These are phyloP conservation scores for Conticribra weissflogii DNA, from an alignment of 108 stramenopile species.

Conservation along the genomic window DNA sequence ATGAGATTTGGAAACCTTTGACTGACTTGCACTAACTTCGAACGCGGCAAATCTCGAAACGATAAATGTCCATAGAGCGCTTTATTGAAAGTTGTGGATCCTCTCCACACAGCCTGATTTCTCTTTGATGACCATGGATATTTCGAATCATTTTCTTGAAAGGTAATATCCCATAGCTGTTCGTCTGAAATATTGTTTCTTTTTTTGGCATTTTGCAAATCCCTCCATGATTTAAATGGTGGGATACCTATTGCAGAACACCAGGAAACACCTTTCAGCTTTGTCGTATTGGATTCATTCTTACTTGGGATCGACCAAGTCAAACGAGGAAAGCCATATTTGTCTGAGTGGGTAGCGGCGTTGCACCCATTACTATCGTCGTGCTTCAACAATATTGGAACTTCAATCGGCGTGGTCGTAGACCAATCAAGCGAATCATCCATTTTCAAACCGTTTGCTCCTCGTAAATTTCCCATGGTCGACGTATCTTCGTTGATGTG, in stretches of 20 bases:
- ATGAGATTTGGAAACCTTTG: conserved; percentile 32
- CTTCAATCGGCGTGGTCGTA: not conserved
- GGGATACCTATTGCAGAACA: conserved; percentile 36
- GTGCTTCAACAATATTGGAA: conserved; percentile 45
- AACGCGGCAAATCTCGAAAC: conserved; percentile 32
- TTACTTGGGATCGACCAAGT: conserved; percentile 44
- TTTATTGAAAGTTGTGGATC: conserved; percentile 47
- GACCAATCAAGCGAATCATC: not conserved
- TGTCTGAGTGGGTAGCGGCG: conserved; percentile 26
- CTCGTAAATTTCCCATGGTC: not conserved
- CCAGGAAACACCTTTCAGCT: no score
- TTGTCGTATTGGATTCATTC: conserved; percentile 3
- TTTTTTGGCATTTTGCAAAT: conserved; percentile 7
- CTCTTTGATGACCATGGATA: conserved; percentile 43
- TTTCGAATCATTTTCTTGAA: conserved; percentile 7
- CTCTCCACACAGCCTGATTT: conserved; percentile 48
- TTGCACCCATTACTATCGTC: conserved; percentile 53
- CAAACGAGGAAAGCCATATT: conserved; percentile 40
- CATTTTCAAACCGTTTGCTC: not conserved
- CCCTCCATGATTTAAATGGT: conserved; percentile 48
- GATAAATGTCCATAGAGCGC: conserved; percentile 35
- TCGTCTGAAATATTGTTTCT: not conserved
- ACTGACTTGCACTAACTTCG: conserved; percentile 22
- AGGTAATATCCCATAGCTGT: not conserved
- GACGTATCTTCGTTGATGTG: not conserved